Evolutionary conservation across 2,329 filamentous ascomycete genomes (phyloP).

Genomic region (Diaporthe ilicicola): DNA sequence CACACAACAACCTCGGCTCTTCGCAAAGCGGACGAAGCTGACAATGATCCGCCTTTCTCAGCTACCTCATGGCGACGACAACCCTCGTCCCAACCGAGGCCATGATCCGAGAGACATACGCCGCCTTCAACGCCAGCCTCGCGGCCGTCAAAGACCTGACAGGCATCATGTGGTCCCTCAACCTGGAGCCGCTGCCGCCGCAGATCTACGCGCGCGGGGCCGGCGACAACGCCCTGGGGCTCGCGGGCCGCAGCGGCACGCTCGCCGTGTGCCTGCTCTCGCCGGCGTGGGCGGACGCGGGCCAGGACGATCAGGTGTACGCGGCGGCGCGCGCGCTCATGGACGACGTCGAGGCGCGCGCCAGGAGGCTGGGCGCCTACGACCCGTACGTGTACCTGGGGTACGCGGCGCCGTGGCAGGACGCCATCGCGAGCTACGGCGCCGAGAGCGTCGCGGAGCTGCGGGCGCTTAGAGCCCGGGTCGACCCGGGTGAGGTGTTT

Average conservation of each 20-base stretch:
- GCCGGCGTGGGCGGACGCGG: neutral
- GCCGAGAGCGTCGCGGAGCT: constrained; percentile 33
- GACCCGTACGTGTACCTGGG: constrained; percentile 37
- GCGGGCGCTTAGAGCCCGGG: constrained; percentile 22
- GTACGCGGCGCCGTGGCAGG: constrained; percentile 38
- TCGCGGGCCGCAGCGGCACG: neutral
- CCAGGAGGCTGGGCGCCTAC: constrained; percentile 32
- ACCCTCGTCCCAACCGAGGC: constrained; percentile 3
- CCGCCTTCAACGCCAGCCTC: neutral
- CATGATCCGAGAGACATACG: neutral
- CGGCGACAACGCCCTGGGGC: neutral
- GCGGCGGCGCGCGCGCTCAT: constrained; percentile 7
- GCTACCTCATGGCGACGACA: neutral
- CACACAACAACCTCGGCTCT: neutral
- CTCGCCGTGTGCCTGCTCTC: constrained; percentile 3
- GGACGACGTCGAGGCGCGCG: constrained; percentile 3
- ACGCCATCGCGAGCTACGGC: constrained; percentile 36
- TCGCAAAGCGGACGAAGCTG: neutral
- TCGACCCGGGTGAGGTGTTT: constrained; percentile 35
- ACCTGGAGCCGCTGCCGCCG: constrained; percentile 12
- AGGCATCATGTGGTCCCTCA: neutral
- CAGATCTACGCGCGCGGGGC: neutral
- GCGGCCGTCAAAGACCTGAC: neutral
- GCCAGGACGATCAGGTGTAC: neutral
- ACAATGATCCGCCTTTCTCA: neutral